These are phyloP conservation scores for Amanita molliuscula DNA, from an alignment of 768 basidiomycete genomes.

Conservation along the genomic window DNA sequence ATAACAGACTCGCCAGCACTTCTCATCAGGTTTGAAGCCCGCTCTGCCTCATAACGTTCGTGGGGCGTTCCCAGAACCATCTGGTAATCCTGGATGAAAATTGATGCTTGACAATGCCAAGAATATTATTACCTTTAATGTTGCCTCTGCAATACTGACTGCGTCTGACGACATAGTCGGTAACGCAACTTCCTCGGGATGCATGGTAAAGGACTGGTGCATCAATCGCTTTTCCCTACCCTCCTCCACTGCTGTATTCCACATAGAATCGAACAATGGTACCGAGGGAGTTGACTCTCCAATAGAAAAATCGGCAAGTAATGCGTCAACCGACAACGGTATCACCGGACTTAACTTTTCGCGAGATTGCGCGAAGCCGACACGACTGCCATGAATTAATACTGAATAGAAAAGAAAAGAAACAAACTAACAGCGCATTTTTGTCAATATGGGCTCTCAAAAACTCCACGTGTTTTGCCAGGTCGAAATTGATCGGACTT, in stretches of 20 bases:
- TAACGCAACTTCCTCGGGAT: conserved; percentile 27
- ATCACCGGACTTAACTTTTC: conserved; percentile 24
- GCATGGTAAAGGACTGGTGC: conserved; percentile 41
- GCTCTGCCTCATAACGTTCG: conserved; percentile 56
- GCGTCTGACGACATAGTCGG: conserved; percentile 24
- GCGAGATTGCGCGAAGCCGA: conserved; percentile 44
- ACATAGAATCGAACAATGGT: conserved; percentile 65
- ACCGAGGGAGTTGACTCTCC: conserved; percentile 28
- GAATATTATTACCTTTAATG: conserved; percentile 48
- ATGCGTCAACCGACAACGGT: conserved; percentile 31
- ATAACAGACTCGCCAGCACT: conserved; percentile 47
- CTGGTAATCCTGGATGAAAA: conserved; percentile 26
- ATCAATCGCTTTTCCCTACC: conserved; percentile 61
- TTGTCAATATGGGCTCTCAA: conserved; percentile 79
- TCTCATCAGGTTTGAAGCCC: conserved; percentile 46
- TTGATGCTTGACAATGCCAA: neutral
- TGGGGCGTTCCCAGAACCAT: conserved; percentile 69
- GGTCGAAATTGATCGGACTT: conserved; percentile 65
- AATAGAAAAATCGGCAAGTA: conserved; percentile 40
- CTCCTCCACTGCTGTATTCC: conserved; percentile 63
- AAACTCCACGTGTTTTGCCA: conserved; percentile 75
- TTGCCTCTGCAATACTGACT: conserved; percentile 51
- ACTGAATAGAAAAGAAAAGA: neutral
- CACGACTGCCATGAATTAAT: conserved; percentile 30
- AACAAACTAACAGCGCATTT: conserved; percentile 63